Conservation (phyloP, 2,329 filamentous ascomycete species). For the Cytospora paraplurivora region DNA sequence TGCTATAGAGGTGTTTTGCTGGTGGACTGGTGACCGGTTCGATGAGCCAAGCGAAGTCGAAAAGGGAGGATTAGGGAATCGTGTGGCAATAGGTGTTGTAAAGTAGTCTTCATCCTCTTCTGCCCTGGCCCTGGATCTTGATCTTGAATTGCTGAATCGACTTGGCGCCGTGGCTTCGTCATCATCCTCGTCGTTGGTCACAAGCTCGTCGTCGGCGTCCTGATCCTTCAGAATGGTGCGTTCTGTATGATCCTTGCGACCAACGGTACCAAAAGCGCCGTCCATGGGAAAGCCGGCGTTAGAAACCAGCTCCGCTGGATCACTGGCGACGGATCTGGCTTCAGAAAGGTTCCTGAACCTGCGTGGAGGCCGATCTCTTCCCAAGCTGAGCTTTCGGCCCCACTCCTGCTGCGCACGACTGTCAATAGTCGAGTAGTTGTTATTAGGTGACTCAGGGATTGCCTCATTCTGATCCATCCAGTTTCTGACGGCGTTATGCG, state of each 20-base stretch:
- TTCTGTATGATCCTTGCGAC: constrained; percentile 27
- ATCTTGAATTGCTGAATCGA: constrained; percentile 28
- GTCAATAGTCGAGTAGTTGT: constrained; percentile 54
- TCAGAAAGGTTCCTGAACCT: constrained; percentile 56
- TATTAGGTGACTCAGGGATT: constrained; percentile 46
- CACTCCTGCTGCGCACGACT: constrained; percentile 48
- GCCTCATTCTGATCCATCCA: constrained; percentile 82
- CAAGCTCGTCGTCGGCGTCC: constrained; percentile 87
- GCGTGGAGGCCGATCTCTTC: constrained; percentile 48
- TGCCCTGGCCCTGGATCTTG: constrained; percentile 33
- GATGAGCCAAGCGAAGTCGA: constrained; percentile 39
- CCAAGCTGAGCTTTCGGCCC: constrained; percentile 56
- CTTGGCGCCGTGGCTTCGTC: constrained; percentile 44
- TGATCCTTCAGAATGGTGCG: constrained; percentile 63
- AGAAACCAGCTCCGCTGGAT: constrained; percentile 64
- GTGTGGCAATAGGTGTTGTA: constrained; percentile 50
- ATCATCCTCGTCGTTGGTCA: constrained; percentile 75
- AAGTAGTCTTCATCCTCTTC: constrained; percentile 56
- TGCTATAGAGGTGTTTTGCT: constrained; percentile 33
- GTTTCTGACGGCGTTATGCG: constrained; percentile 78
- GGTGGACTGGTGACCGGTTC: constrained; percentile 28
- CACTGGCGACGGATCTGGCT: constrained; percentile 61
- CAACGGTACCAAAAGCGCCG: constrained; percentile 19
- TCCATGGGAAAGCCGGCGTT: constrained; percentile 48
- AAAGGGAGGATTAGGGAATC: constrained; percentile 38